Evolutionary conservation across 305 asterid genomes (phyloP), one percentile per base, ranked within the genome.

Genomic region (Solanum aculeatissimum): DNA sequence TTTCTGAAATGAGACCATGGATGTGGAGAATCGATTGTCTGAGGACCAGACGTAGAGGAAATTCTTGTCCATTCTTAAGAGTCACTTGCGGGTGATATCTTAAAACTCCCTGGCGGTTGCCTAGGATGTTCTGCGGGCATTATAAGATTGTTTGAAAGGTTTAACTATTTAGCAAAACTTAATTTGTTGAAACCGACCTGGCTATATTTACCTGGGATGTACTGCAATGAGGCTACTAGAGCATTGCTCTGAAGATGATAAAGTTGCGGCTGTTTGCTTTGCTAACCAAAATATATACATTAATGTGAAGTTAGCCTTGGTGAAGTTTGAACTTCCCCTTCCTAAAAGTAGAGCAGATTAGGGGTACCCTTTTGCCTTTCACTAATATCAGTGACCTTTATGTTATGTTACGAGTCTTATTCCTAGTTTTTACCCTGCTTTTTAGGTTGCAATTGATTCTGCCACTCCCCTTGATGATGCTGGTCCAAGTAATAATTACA

Each of bases 381-480:
- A 54, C 68, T 51, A 77, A 16, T 77, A 77, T 51, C 25, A 51
- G 23, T 18, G 63, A 27, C 45, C 10, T 77, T 51, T 16, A 51
- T 77, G 82, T 51, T 77, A 27, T 51, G 29, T 27, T 27, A 29
- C 12, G 27, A 65, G n/a, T 18, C 85, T 53, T 38, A 83, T 58
- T 53, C 68, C 51, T 51, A 88, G 25, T 42, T 60, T 87, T 83
- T 85, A 32, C 47, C 69, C 80, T 13, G 16, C 60, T 72, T 87
- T 89, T 78, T 89, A 95, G 99, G 98, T 97, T 86, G 99, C 99
- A 70, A 97, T 97, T 83, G 99, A 97, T 91, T 95, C 99, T 81
- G 98, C 99, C 81, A 97, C 99, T 45, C 99, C 98, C 38, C 62
- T 97, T 90, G 99, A 97, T 87, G 99, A 93, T 88, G 94, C 95